Conservation (phyloP, 768 basidiomycete genomes). For the Pulveroboletus sp. region DNA sequence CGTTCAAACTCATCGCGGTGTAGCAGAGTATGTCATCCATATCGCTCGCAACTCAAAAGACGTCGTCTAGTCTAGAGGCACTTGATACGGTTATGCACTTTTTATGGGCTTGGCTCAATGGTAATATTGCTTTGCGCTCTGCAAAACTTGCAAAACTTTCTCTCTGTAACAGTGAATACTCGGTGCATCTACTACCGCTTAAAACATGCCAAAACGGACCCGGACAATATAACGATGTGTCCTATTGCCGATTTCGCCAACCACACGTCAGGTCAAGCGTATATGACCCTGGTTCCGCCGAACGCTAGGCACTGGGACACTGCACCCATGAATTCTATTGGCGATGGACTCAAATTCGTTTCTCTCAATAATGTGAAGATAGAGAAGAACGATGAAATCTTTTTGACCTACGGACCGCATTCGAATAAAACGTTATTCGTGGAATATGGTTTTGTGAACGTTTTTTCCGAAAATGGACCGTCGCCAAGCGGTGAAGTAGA, state of each 20-base stretch:
- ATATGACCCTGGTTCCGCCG: slow-evolving; percentile 42
- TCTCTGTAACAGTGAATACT: slow-evolving; percentile 70
- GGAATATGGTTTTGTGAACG: slow-evolving; percentile 87
- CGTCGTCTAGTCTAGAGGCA: slow-evolving; percentile 1
- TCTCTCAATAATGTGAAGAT: slow-evolving; percentile 45
- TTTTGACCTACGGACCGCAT: slow-evolving; percentile 79
- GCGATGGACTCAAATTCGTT: slow-evolving; percentile 49
- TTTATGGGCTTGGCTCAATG: slow-evolving; percentile 92
- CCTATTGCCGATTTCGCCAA: slow-evolving; percentile 93
- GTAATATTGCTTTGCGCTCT: slow-evolving; percentile 36
- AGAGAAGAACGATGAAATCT: slow-evolving; percentile 59
- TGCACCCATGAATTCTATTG: slow-evolving; percentile 33
- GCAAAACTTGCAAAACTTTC: slow-evolving; percentile 2
- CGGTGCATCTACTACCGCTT: slow-evolving; percentile 79
- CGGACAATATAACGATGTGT: slow-evolving; percentile 82
- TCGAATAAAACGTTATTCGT: slow-evolving; percentile 73
- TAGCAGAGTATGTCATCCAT: slow-evolving; percentile 9
- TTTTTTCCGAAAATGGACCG: slow-evolving; percentile 25
- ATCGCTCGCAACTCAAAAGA: not conserved
- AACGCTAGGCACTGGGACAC: slow-evolving; percentile 36
- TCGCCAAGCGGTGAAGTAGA: slow-evolving; percentile 55
- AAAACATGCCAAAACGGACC: slow-evolving; percentile 44
- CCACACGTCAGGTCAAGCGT: slow-evolving; percentile 47
- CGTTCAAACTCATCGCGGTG: not conserved
- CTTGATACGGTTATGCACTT: slow-evolving; percentile 40